Evolutionary conservation across 768 basidiomycete genomes (phyloP).

Genomic region (Pulveroboletus sp.): DNA sequence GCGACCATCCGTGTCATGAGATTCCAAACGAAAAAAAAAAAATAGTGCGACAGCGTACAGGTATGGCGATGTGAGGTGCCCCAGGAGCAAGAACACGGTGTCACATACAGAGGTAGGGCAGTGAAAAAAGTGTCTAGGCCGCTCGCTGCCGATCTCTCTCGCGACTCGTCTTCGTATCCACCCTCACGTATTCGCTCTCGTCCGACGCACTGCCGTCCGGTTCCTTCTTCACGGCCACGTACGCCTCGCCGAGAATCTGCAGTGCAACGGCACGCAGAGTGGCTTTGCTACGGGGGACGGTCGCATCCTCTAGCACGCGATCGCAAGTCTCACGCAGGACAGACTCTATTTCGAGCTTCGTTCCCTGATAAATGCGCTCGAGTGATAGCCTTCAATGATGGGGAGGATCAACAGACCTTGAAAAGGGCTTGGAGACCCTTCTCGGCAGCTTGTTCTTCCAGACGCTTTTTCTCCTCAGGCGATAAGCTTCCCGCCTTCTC

Average conservation of each 20-base stretch:
- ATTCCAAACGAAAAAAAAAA: no score
- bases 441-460: slow-evolving; percentile 92
- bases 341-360: slow-evolving; percentile 88
- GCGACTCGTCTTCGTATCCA: slow-evolving; percentile 70
- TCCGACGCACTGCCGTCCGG: slow-evolving; percentile 35
- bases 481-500: slow-evolving; percentile 78
- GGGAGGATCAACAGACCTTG: slow-evolving; percentile 49
- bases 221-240: slow-evolving; percentile 65
- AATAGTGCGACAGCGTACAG: no score
- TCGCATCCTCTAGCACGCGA: slow-evolving; percentile 59
- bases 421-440: slow-evolving; percentile 88
- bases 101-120: slow-evolving; percentile 1
- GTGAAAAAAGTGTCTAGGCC: slow-evolving; percentile 12
- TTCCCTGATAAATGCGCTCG: slow-evolving; percentile 46
- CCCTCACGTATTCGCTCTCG: slow-evolving; percentile 76
- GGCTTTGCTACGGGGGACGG: slow-evolving; percentile 51
- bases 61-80: no score
- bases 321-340: slow-evolving; percentile 88
- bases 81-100: slow-evolving; percentile 5
- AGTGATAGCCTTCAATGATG: background rate
- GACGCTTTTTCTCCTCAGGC: slow-evolving; percentile 71
- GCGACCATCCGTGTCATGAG: no score
- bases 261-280: slow-evolving; percentile 74
- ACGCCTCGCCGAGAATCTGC: slow-evolving; percentile 82
- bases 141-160: slow-evolving; percentile 34